Evolutionary conservation across 2,329 filamentous ascomycete genomes (phyloP).

Genomic region (Aspergillus ibericus): DNA sequence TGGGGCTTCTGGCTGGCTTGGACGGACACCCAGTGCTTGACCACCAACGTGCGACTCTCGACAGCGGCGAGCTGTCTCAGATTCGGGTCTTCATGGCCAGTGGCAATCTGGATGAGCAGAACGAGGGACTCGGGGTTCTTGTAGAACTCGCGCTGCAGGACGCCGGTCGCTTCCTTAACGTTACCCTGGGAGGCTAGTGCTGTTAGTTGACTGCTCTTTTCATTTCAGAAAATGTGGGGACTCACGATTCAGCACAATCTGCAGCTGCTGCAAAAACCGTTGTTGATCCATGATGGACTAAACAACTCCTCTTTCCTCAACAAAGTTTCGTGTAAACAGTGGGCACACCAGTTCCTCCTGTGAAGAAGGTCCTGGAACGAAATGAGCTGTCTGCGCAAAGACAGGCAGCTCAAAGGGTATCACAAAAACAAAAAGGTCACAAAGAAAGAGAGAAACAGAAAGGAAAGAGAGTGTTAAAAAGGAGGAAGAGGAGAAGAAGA

Average conservation of each 20-base stretch:
- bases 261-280: slow-evolving; percentile 80
- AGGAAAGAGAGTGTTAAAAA: slow-evolving; percentile 21
- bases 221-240: slow-evolving; percentile 24
- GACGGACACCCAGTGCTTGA: slow-evolving; percentile 81
- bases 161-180: slow-evolving; percentile 85
- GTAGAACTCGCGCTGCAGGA: slow-evolving; percentile 93
- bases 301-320: slow-evolving; percentile 10
- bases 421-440: slow-evolving; percentile 28
- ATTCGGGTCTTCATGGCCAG: slow-evolving; percentile 68
- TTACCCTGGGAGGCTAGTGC: slow-evolving; percentile 76
- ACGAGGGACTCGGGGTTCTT: slow-evolving; percentile 79
- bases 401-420: slow-evolving; percentile 37
- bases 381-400: slow-evolving; percentile 31
- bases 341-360: neutral
- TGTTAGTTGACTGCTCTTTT: slow-evolving; percentile 17
- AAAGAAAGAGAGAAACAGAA: slow-evolving; percentile 24
- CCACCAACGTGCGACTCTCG: slow-evolving; percentile 78
- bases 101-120: slow-evolving; percentile 82
- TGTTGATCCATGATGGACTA: slow-evolving; percentile 68
- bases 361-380: slow-evolving; percentile 17
- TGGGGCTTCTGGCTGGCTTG: slow-evolving; percentile 73
- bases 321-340: slow-evolving; percentile 6
- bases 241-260: slow-evolving; percentile 84
- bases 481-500: slow-evolving; percentile 19
- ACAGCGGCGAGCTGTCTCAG: slow-evolving; percentile 89